Percentiles rank a stretch among this genome's conserved stretches.
Conservation (phyloP, 768 basidiomycete species). For the Mycena filopes region DNA sequence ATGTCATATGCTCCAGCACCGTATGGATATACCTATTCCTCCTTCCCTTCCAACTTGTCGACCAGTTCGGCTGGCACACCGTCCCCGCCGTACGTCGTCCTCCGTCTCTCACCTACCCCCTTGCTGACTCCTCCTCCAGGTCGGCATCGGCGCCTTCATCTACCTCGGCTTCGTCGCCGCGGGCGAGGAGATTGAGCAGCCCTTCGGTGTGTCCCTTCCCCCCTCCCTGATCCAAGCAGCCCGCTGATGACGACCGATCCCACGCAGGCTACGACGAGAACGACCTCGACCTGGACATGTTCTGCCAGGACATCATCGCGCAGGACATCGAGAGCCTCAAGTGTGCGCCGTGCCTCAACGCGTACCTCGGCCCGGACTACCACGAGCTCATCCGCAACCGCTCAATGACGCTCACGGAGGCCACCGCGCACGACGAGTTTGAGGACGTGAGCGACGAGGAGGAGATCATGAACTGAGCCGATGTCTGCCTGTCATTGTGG, state of each 20-base stretch:
- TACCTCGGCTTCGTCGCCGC: slow-evolving; percentile 83
- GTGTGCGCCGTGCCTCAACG: slow-evolving; percentile 61
- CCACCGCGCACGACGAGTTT: slow-evolving; percentile 30
- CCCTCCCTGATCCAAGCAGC: neutral
- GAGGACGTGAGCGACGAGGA: slow-evolving; percentile 34
- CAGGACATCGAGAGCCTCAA: slow-evolving; percentile 67
- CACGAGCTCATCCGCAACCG: slow-evolving; percentile 24
- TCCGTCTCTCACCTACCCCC: neutral
- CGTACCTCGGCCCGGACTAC: slow-evolving; percentile 50
- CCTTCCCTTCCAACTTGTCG: slow-evolving; percentile 79
- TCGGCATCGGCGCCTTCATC: slow-evolving; percentile 73
- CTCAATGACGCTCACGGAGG: slow-evolving; percentile 32
- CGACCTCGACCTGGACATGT: slow-evolving; percentile 74
- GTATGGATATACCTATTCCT: slow-evolving; percentile 82
- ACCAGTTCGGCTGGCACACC: slow-evolving; percentile 69
- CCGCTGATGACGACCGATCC: neutral
- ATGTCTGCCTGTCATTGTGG: too few relatives aligned
- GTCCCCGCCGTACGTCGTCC: slow-evolving; percentile 62
- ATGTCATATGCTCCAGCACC: slow-evolving; percentile 48
- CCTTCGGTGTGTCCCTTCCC: slow-evolving; percentile 66
- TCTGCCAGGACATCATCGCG: slow-evolving; percentile 66
- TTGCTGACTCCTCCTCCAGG: slow-evolving; percentile 13
- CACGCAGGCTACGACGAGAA: slow-evolving; percentile 72
- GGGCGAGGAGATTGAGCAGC: slow-evolving; percentile 77
- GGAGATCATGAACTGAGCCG: slow-evolving; percentile 10